Evolutionary conservation across 208 protist genomes (phyloP).

Genomic region (Crithidia mellificae): DNA sequence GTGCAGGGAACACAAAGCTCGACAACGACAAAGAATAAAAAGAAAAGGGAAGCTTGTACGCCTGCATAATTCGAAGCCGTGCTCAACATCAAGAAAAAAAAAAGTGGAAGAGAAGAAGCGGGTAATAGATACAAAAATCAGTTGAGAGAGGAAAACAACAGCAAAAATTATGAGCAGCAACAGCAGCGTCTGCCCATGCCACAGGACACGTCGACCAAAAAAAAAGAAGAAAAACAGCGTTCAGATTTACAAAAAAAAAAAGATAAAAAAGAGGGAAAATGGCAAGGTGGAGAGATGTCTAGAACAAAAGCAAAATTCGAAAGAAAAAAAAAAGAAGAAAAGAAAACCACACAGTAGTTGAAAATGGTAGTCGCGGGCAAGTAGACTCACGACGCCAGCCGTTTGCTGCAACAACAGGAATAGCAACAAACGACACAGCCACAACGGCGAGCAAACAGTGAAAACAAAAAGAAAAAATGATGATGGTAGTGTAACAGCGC

Average conservation of each 20-base stretch:
- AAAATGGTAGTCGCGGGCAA: not conserved
- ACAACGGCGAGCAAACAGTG: not conserved
- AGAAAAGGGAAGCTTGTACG: no score
- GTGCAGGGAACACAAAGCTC: no score
- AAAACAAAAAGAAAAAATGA: slow-evolving; percentile 2
- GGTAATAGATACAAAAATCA: no score
- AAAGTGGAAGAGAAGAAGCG: no score
- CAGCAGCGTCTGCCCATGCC: no score
- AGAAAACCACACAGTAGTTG: not conserved
- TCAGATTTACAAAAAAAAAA: slow-evolving; percentile 1
- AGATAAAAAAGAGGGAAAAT: slow-evolving; percentile 4
- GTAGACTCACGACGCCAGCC: not conserved
- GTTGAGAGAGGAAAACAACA: no score
- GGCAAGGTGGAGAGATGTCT: not conserved
- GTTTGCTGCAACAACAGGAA: not conserved
- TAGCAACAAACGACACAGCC: not conserved
- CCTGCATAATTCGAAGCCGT: no score
- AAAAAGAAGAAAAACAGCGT: not conserved
- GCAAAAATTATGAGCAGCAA: no score
- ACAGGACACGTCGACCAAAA: not conserved
- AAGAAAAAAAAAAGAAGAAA: not conserved
- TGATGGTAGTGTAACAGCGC: no score
- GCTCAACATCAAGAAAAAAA: no score
- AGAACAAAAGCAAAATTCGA: not conserved
- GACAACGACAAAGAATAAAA: no score